Percentiles rank a stretch among this genome's conserved stretches.
Conservation (phyloP, 2,329 filamentous ascomycete genomes). For the Ophiostoma quercus region DNA sequence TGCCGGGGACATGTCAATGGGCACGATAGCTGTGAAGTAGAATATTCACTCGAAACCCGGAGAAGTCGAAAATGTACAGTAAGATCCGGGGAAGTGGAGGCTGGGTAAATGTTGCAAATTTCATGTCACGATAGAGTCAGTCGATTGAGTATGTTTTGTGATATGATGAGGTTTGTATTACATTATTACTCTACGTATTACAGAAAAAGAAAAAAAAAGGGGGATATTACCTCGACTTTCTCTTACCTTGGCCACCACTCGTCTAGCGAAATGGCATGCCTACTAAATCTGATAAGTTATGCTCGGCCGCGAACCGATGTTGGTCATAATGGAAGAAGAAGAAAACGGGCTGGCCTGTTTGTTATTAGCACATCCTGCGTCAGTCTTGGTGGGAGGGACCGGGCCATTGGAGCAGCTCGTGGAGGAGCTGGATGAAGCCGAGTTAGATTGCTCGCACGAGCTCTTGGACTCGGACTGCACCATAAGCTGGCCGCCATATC, state of each 20-base stretch:
- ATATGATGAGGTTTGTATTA: background rate
- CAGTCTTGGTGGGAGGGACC: background rate
- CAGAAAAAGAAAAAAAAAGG: no score
- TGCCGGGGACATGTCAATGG: background rate
- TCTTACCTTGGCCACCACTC: background rate
- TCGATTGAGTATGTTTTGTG: background rate
- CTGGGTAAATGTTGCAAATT: background rate
- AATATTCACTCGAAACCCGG: background rate
- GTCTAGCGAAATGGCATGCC: background rate
- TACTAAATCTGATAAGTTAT: background rate
- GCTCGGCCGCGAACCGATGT: background rate
- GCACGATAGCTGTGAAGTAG: background rate
- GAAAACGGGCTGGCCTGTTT: background rate
- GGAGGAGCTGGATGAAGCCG: background rate
- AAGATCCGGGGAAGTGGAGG: background rate
- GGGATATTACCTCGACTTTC: background rate
- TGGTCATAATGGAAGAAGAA: background rate
- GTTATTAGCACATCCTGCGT: background rate
- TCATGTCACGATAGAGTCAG: background rate
- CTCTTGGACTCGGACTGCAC: no score
- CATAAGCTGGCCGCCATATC: constrained; percentile 4
- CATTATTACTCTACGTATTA: background rate
- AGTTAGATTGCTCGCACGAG: no score
- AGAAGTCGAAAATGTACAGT: background rate
- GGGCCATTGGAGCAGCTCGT: background rate